Evolutionary conservation across 2,329 filamentous ascomycete species (phyloP), one percentile per base, ranked within the genome.

Genomic region (Penicillium sp.): DNA sequence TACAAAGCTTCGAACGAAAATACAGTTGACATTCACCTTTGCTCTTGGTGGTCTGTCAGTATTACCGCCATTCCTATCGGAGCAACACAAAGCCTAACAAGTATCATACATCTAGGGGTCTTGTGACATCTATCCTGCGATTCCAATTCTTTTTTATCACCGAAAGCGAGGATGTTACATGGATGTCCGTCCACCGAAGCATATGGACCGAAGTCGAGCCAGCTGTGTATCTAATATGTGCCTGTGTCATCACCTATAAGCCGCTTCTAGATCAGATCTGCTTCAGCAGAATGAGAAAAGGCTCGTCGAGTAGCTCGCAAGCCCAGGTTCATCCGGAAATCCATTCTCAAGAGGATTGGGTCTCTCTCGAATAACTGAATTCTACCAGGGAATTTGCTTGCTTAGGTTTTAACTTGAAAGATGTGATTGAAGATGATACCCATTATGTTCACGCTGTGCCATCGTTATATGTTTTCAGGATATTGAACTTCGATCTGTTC

Each of bases 41-140:
- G 42, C 42, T 31, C 26, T 51, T n/a, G 70, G 69, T 13, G 51
- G 48, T 37, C 18, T 60, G 21, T 68, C 66, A n/a, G 61, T 71
- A 1, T n/a, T 31, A 21, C n/a, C 6, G 13, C 19, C 3, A 24
- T 37, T 8, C 2, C 13, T 37, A 4, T 1, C 14, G 2, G 16
- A 33, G 19, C 6, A 14, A 33, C 11, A 45, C 14, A 16, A 4
- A 19, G n/a, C 11, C n/a, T 33, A 45, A 45, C 14, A 7, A n/a
- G 16, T 19, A 2, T 19, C n/a, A 19, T 5, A 31, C 16, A n/a
- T 24, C 14, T 34, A 51, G 48, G 5, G 39, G 39, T 6, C 43
- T 70, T 14, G 54, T 66, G 14, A 45, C 42, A 8, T 68, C 68
- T 1, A 63, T 72, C 6, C 26, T 72, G 5, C 65, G 68, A 8